phyloP scores from a whole-genome alignment of 2,329 filamentous ascomycete species.

The Fusarium subtropicale region DNA sequence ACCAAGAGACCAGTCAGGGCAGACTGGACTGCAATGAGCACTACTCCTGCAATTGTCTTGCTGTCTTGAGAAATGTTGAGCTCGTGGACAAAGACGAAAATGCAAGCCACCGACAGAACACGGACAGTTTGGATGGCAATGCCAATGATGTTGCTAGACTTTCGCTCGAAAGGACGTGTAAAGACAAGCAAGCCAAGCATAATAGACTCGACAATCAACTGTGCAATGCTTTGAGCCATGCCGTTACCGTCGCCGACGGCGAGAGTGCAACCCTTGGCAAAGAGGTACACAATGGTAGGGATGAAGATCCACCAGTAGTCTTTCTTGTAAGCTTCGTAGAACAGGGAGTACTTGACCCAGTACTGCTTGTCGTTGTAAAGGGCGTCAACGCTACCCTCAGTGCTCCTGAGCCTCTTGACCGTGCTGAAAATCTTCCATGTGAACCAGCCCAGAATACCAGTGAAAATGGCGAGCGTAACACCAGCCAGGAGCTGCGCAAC shows the following conservation, averaged over 20 bases:
- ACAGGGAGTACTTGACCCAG: slow-evolving; percentile 96
- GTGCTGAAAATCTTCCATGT: slow-evolving; percentile 83
- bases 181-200: slow-evolving; percentile 85
- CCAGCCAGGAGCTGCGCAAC: slow-evolving; percentile 86
- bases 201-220: slow-evolving; percentile 82
- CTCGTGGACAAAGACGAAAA: slow-evolving; percentile 93
- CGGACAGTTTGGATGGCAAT: slow-evolving; percentile 90
- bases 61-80: slow-evolving; percentile 90
- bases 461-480: slow-evolving; percentile 84
- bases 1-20: slow-evolving; percentile 84
- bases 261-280: slow-evolving; percentile 87
- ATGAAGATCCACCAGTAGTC: slow-evolving; percentile 98
- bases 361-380: slow-evolving; percentile 90
- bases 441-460: slow-evolving; percentile 83
- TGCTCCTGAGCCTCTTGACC: slow-evolving; percentile 77
- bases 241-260: slow-evolving; percentile 89
- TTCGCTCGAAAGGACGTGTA: slow-evolving; percentile 87
- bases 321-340: slow-evolving; percentile 96
- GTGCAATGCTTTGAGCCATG: slow-evolving; percentile 80
- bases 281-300: slow-evolving; percentile 88
- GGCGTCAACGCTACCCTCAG: slow-evolving; percentile 76
- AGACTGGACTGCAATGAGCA: slow-evolving; percentile 91
- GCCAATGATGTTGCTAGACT: slow-evolving; percentile 92
- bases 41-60: slow-evolving; percentile 93
- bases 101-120: slow-evolving; percentile 87